A percentile compares a stretch with the other conserved stretches of the same genome.
Conservation (phyloP, 352 stramenopile genomes). For the Phytophthora colocasiae region DNA sequence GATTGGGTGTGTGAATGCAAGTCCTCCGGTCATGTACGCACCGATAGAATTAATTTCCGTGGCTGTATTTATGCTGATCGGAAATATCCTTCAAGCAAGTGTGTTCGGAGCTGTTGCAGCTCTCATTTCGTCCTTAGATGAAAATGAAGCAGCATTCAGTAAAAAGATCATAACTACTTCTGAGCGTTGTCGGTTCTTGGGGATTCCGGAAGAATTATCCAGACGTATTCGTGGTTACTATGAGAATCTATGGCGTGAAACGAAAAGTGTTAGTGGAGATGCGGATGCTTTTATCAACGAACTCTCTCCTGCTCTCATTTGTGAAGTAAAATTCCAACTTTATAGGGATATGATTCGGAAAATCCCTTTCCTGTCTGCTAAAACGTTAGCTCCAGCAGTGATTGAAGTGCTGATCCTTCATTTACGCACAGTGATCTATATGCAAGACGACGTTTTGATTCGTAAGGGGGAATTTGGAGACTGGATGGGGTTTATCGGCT, state of each 20-base stretch:
- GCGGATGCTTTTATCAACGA: slow-evolving; percentile 82
- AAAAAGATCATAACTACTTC: slow-evolving; percentile 71
- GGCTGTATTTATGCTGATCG: slow-evolving; percentile 69
- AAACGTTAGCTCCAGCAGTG: slow-evolving; percentile 64
- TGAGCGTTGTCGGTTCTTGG: slow-evolving; percentile 71
- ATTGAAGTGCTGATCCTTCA: slow-evolving; percentile 83
- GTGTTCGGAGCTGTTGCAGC: slow-evolving; percentile 74
- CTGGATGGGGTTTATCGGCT: slow-evolving; percentile 88
- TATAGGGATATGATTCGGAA: slow-evolving; percentile 80
- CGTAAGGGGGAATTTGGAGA: slow-evolving; percentile 79
- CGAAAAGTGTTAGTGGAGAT: slow-evolving; percentile 62
- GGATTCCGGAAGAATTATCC: slow-evolving; percentile 57
- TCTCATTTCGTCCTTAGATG: slow-evolving; percentile 71
- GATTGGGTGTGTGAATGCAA: slow-evolving; percentile 69
- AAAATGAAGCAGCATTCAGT: slow-evolving; percentile 67
- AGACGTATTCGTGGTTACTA: slow-evolving; percentile 69
- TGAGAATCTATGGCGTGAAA: slow-evolving; percentile 74
- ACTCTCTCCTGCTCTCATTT: slow-evolving; percentile 69
- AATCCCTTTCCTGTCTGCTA: slow-evolving; percentile 74
- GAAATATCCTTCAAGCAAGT: slow-evolving; percentile 70
- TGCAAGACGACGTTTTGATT: slow-evolving; percentile 83
- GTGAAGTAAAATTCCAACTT: slow-evolving; percentile 83
- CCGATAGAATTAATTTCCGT: slow-evolving; percentile 58
- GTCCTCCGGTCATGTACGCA: slow-evolving; percentile 62
- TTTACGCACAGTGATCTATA: slow-evolving; percentile 78